Evolutionary conservation across 2,329 filamentous ascomycete species (phyloP).

Genomic region (Neopestalotiopsis clavispora): DNA sequence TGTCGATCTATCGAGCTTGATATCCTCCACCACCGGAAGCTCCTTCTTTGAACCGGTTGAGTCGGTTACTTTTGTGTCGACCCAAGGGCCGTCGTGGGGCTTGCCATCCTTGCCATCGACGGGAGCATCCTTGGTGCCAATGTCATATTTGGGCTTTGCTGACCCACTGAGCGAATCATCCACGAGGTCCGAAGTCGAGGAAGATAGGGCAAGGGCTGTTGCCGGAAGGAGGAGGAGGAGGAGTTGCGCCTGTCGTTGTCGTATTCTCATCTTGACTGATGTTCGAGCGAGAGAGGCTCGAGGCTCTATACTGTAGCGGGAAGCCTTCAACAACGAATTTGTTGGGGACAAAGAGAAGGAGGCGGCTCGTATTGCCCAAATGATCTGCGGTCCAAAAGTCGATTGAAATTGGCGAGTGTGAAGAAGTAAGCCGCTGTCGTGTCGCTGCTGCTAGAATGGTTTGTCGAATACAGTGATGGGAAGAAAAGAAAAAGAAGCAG

Average conservation of each 20-base stretch:
- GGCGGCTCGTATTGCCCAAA: neutral
- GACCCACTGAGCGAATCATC: slow-evolving; percentile 39
- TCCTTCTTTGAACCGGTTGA: slow-evolving; percentile 41
- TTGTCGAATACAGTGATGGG: neutral
- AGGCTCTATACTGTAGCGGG: neutral
- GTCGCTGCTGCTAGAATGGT: neutral
- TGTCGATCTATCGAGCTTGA: slow-evolving; percentile 56
- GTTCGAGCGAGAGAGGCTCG: neutral
- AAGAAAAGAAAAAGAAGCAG: neutral
- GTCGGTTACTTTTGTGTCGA: slow-evolving; percentile 53
- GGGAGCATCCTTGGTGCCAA: slow-evolving; percentile 75
- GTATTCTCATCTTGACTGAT: slow-evolving; percentile 33
- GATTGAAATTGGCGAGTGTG: neutral
- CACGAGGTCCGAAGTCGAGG: slow-evolving; percentile 24
- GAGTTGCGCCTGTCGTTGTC: slow-evolving; percentile 31
- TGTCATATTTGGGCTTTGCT: slow-evolving; percentile 43
- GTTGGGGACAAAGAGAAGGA: neutral
- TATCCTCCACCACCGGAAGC: slow-evolving; percentile 52
- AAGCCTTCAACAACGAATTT: neutral
- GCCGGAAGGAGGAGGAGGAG: slow-evolving; percentile 34
- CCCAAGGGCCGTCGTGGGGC: slow-evolving; percentile 85
- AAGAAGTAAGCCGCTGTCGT: neutral
- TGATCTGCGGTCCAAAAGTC: neutral
- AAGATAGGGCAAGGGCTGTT: slow-evolving; percentile 26
- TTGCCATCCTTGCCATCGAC: slow-evolving; percentile 94